Percentiles rank a stretch among this genome's conserved stretches.
These are phyloP conservation scores for Dipteronia dyeriana DNA, from an alignment of 345 rosid species.

Conservation along the genomic window DNA sequence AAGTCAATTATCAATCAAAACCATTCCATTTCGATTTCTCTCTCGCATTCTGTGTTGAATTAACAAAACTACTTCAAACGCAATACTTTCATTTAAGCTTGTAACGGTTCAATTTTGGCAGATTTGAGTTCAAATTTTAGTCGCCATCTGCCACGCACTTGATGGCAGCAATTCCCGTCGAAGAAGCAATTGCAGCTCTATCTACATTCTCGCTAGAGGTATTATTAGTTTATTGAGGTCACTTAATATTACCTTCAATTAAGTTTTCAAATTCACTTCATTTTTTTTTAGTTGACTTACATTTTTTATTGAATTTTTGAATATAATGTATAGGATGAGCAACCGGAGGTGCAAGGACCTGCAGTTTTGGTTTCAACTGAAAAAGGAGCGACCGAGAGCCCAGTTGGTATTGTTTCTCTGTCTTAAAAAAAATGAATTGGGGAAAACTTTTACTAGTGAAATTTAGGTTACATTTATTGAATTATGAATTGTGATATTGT, in stretches of 20 bases:
- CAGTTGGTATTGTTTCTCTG: constrained; percentile 52
- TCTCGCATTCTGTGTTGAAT: background rate
- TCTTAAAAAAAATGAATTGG: no score
- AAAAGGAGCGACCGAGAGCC: constrained; percentile 85
- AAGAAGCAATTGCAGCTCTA: constrained; percentile 96
- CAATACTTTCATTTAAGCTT: background rate
- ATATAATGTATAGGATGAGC: constrained; percentile 69
- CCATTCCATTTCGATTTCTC: constrained; percentile 8
- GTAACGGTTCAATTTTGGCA: background rate
- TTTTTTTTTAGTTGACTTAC: constrained; percentile 3
- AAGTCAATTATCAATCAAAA: background rate
- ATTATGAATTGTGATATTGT: background rate
- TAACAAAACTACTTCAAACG: background rate
- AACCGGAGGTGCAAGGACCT: constrained; percentile 94
- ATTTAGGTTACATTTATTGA: background rate
- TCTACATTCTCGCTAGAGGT: constrained; percentile 98
- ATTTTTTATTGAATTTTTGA: background rate
- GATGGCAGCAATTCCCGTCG: constrained; percentile 88
- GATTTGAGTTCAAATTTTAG: constrained; percentile 1
- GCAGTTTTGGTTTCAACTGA: constrained; percentile 80
- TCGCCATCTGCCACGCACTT: background rate
- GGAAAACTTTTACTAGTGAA: background rate
- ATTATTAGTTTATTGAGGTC: no score
- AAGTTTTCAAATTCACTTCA: constrained; percentile 21
- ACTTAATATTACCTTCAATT: background rate